phyloP scores from a whole-genome alignment of 306 rosid species.

The Elaeagnus macrophylla region DNA sequence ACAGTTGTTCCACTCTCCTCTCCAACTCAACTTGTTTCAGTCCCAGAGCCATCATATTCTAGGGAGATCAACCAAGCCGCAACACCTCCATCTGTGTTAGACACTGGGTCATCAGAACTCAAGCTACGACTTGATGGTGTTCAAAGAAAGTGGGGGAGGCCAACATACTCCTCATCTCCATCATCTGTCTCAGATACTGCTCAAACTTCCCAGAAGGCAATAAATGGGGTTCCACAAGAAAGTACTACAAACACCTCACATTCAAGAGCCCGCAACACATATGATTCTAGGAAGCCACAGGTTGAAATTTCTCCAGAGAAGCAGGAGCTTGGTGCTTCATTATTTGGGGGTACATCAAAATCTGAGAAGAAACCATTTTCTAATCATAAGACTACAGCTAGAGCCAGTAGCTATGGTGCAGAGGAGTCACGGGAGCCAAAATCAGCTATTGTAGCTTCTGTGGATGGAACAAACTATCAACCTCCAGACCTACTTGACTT shows the following conservation, averaged over 20 bases:
- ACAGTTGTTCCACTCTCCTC: conserved; percentile 33
- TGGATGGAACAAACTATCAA: conserved; percentile 34
- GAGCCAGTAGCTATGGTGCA: conserved; percentile 25
- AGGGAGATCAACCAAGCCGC: conserved; percentile 47
- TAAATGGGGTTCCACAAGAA: conserved; percentile 48
- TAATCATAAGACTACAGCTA: conserved; percentile 40
- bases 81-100: conserved; percentile 39
- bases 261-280: conserved; percentile 41
- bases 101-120: conserved; percentile 47
- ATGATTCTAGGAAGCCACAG: conserved; percentile 42
- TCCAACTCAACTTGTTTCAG: conserved; percentile 57
- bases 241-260: conserved; percentile 19
- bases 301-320: conserved; percentile 61
- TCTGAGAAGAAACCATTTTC: conserved; percentile 38
- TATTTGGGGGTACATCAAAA: conserved; percentile 68
- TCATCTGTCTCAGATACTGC: conserved; percentile 30
- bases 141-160: conserved; percentile 79
- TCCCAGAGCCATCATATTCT: conserved; percentile 47
- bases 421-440: conserved; percentile 39
- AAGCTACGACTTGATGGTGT: conserved; percentile 83
- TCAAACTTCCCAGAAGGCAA: conserved; percentile 40
- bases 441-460: conserved; percentile 26
- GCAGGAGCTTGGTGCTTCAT: conserved; percentile 84
- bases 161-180: conserved; percentile 43
- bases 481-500: conserved; percentile 68